Base-by-base conservation (phyloP, 176 grass and related monocot species). In the Rhynchospora breviuscula region DNA sequence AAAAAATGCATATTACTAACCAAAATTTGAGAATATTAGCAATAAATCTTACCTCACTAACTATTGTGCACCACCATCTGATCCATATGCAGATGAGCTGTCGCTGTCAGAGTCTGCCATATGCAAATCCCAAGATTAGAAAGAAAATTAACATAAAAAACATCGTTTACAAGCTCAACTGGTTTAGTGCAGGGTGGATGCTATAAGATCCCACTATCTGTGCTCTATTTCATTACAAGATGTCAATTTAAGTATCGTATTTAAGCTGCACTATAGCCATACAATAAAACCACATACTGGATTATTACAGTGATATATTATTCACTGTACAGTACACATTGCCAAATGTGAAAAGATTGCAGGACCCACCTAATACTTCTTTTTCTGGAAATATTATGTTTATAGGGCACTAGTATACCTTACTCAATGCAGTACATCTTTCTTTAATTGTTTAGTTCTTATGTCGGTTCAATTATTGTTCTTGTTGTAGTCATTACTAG, bases 81-180 rank as follows among this genome's bases (percentile, higher is more conserved):
- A 93, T 90, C 88, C 92, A 95, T 90, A 93, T 25, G 87, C 82
- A 67, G 95, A 98, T 10, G 92, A 95, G 66, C 95, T 95, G 85
- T 93, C 92, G 54, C 92, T 98, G 78, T 95, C 95, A 43, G 95
- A 98, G 68, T 93, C 92, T 98, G 95, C 67, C 70, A 91, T 69
- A 87, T 75, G 48, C 23, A 56, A 44, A 67, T 59, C 78, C 83
- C 14, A 83, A 18, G 51, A 78, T 52, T 18, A 33, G 49, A 78
- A 77, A 78, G 23, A 57, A 77, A 23, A 56, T 78, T 78, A 78
- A 57, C 23, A 40, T 25, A 78, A 78, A 78, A 78, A 29, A 18
- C 12, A 35, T 33, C 13, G 49, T 78, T 78, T 17, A 78, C 23
- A 56, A 51, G 48, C 23, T 56, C 17, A 15, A 25, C 13, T 57